Conservation (phyloP, 2,329 filamentous ascomycete species). For the Paracoccidioides lutzii region DNA sequence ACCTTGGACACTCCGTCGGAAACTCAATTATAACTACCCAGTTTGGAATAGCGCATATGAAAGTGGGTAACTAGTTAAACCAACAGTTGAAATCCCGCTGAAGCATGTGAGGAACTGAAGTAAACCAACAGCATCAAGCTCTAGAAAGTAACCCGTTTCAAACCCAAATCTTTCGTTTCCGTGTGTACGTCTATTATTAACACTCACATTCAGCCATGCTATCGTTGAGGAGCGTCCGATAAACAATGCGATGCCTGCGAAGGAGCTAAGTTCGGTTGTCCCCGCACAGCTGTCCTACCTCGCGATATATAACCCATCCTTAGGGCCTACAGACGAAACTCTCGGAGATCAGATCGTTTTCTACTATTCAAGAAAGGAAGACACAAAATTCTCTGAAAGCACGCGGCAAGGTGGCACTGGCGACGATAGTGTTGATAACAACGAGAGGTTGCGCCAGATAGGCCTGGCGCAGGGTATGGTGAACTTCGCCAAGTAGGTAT, state of each 20-base stretch:
- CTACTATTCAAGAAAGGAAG: slow-evolving; percentile 52
- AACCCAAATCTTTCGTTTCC: too few relatives aligned
- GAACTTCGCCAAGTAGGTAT: slow-evolving; percentile 59
- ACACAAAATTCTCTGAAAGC: slow-evolving; percentile 12
- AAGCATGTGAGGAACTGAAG: too few relatives aligned
- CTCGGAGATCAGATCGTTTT: slow-evolving; percentile 80
- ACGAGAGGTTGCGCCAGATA: slow-evolving; percentile 82
- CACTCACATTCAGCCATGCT: not conserved
- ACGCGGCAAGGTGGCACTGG: slow-evolving; percentile 17
- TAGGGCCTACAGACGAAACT: slow-evolving; percentile 60
- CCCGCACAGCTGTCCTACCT: slow-evolving; percentile 84
- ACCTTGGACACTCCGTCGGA: too few relatives aligned
- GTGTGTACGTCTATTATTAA: not conserved
- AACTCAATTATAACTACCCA: too few relatives aligned
- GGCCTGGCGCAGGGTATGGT: slow-evolving; percentile 95
- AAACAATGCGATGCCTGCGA: slow-evolving; percentile 25
- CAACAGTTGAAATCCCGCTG: too few relatives aligned
- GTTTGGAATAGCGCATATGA: too few relatives aligned
- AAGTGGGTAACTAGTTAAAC: too few relatives aligned
- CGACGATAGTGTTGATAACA: slow-evolving; percentile 42
- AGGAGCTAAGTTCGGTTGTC: slow-evolving; percentile 34
- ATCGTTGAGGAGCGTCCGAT: not conserved
- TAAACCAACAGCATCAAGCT: not conserved
- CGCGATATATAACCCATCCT: slow-evolving; percentile 84
- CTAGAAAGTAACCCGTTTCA: not conserved